Conservation (phyloP, 441 rosid genomes). For the Dalechampia spathulata region DNA sequence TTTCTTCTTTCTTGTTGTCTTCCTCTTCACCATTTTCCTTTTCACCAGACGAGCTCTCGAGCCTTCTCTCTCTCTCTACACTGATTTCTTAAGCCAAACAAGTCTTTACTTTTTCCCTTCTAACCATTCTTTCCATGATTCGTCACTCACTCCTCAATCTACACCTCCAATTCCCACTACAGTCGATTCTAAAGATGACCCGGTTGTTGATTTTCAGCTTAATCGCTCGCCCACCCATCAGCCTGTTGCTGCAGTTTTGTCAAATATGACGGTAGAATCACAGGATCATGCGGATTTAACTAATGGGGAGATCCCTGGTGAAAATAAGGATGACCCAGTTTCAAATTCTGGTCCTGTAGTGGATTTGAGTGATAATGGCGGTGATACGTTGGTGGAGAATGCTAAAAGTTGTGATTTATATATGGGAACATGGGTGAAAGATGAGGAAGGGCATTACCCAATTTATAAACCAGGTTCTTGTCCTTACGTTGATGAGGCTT, state of each 20-base stretch:
- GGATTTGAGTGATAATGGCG: conserved; percentile 14
- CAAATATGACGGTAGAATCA: not conserved
- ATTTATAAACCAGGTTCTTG: conserved; percentile 69
- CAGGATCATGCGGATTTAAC: not conserved
- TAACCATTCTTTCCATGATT: not conserved
- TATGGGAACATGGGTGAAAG: conserved; percentile 67
- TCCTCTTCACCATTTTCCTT: conserved; percentile 44
- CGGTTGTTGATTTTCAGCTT: not conserved
- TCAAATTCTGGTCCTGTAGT: conserved; percentile 15
- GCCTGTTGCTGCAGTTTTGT: not conserved
- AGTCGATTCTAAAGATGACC: not conserved
- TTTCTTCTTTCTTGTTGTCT: conserved; percentile 30
- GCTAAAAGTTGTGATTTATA: conserved; percentile 59
- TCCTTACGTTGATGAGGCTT: conserved; percentile 82
- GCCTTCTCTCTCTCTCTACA: conserved; percentile 41
- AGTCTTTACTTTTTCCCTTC: conserved; percentile 5
- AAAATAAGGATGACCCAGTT: conserved; percentile 16
- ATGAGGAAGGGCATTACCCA: conserved; percentile 43
- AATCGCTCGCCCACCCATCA: not conserved
- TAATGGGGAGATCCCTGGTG: conserved; percentile 9
- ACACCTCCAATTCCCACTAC: conserved; percentile 9
- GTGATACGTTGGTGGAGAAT: conserved; percentile 19
- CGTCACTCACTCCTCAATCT: not conserved
- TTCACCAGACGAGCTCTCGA: conserved; percentile 47
- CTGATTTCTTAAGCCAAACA: conserved; percentile 28